Evolutionary conservation across 1,284 basidiomycete species (phyloP), one percentile per base, ranked within the genome.

Genomic region (Malassezia caprae): DNA sequence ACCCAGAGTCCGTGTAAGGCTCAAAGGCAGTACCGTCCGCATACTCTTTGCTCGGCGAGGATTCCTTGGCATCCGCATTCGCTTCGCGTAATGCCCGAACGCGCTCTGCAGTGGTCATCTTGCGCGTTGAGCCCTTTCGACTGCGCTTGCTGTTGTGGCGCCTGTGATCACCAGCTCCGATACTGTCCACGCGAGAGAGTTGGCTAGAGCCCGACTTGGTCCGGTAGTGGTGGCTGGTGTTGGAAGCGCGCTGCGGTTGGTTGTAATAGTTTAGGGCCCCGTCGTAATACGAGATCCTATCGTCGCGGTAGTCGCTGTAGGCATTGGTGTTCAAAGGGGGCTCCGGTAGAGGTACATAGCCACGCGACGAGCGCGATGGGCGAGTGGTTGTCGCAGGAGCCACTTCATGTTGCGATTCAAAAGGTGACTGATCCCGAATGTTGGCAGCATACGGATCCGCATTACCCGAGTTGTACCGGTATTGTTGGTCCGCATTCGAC

Each of bases 161-260:
- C 3, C 55, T 34, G 28, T 48, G 37, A 32, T 57, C 55, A 5
- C 55, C 55, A 8, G 55, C 55, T n/a, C 55, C 49, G 31, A 57
- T 50, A 28, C 55, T 57, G 8, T 57, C 55, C 8, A 57, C 55
- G 28, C 55, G 55, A 11, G 44, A 48, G 12, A 51, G 42, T 41
- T 55, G 53, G 26, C 37, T 41, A 12, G 48, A 40, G 8, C n/a
- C 31, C n/a, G 44, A 46, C 13, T 46, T 34, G 37, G 37, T 39
- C 15, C 44, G 49, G 17, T 27, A 32, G 8, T 24, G 24, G 8
- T 23, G 21, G n/a, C 37, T 42, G n/a, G 26, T 21, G 19, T 31
- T n/a, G 23, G 41, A 32, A 12, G 19, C 27, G 12, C 3, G 12
- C 21, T 30, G 23, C 8, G 41, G 21, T 10, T 34, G 41, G 27